Evolutionary conservation across 78 protist genomes (phyloP).

Genomic region (Emiliania huxleyi): DNA sequence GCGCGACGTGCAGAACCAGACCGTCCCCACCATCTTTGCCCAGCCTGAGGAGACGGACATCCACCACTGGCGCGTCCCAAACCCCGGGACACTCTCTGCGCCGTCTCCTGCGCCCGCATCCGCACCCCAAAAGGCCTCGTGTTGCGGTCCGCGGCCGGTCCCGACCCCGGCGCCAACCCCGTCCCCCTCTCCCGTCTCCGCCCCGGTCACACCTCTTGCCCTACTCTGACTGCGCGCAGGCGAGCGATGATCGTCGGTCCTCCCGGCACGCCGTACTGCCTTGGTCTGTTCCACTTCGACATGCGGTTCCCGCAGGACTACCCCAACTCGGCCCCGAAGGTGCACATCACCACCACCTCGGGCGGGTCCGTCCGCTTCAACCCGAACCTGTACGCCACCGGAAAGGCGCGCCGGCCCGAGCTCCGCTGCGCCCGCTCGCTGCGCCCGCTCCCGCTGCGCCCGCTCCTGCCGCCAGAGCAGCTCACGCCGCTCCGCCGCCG

Average conservation of each 20-base stretch:
- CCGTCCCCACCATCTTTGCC: neutral
- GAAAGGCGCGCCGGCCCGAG: too few species aligned
- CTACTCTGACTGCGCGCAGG: too few species aligned
- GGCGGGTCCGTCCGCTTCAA: neutral
- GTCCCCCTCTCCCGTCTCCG: too few species aligned
- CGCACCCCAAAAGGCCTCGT: too few species aligned
- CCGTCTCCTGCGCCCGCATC: too few species aligned
- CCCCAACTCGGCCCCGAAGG: neutral
- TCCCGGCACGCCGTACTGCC: neutral
- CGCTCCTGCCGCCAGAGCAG: too few species aligned
- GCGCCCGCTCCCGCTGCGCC: too few species aligned
- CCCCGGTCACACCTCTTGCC: too few species aligned
- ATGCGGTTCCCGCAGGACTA: neutral
- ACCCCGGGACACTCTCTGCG: neutral
- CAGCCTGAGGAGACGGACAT: neutral
- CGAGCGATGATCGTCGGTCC: neutral
- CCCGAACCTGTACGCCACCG: conserved; percentile 11
- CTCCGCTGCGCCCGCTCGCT: too few species aligned
- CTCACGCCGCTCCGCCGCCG: too few species aligned
- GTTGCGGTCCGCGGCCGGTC: too few species aligned
- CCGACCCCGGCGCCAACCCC: too few species aligned
- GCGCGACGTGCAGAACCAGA: neutral
- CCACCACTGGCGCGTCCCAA: neutral
- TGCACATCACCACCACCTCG: neutral
- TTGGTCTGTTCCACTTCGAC: conserved; percentile 4